These are phyloP conservation scores for Rhinocladiella mackenziei DNA, from an alignment of 2,329 filamentous ascomycete species.

Conservation along the genomic window DNA sequence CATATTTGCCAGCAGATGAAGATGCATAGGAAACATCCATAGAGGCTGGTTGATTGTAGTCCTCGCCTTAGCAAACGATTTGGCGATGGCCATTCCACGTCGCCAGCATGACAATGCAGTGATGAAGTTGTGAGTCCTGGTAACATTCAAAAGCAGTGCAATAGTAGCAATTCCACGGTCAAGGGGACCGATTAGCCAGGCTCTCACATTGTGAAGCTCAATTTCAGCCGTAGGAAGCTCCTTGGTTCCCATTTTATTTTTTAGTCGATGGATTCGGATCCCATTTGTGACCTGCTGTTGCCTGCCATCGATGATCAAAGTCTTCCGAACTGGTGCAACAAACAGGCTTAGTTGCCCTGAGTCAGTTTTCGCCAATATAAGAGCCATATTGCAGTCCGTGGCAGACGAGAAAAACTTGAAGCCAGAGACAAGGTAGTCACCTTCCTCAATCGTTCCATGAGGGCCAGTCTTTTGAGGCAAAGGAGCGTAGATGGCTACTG, in stretches of 20 bases:
- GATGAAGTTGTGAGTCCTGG: slow-evolving; percentile 30
- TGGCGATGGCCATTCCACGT: slow-evolving; percentile 29
- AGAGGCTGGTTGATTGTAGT: slow-evolving; percentile 28
- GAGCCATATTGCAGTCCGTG: slow-evolving; percentile 60
- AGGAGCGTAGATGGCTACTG: slow-evolving; percentile 28
- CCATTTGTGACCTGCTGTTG: slow-evolving; percentile 56
- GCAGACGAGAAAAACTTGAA: slow-evolving; percentile 64
- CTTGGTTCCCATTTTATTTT: slow-evolving; percentile 64
- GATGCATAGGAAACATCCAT: slow-evolving; percentile 28
- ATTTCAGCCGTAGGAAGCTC: slow-evolving; percentile 65
- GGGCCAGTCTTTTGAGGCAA: slow-evolving; percentile 29
- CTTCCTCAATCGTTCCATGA: slow-evolving; percentile 42
- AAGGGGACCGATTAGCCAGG: slow-evolving; percentile 58
- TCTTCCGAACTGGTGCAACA: slow-evolving; percentile 57
- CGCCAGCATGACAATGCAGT: slow-evolving; percentile 28
- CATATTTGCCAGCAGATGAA: slow-evolving; percentile 27
- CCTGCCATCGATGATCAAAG: slow-evolving; percentile 19
- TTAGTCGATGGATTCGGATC: slow-evolving; percentile 60
- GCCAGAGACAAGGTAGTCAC: slow-evolving; percentile 37
- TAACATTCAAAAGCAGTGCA: slow-evolving; percentile 62
- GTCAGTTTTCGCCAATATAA: slow-evolving; percentile 59
- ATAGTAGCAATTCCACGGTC: slow-evolving; percentile 62
- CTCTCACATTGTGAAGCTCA: slow-evolving; percentile 55
- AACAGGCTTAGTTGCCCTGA: slow-evolving; percentile 56
- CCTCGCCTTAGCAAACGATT: slow-evolving; percentile 29